Conservation (phyloP, 2,329 filamentous ascomycete species). For the Uncinocarpus reesii region DNA sequence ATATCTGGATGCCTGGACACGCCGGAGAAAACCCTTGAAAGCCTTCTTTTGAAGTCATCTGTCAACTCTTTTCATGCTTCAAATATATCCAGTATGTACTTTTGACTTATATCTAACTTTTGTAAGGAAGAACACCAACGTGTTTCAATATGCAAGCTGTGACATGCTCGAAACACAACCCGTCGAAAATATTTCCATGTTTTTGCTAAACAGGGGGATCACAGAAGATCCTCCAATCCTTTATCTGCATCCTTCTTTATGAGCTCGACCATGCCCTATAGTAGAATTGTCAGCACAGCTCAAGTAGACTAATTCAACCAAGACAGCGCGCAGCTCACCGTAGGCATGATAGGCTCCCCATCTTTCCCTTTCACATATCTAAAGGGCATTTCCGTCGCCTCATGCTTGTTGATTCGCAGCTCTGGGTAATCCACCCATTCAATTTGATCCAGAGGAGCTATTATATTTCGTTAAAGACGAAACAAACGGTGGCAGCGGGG, state of each 20-base stretch:
- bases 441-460: slow-evolving; percentile 68
- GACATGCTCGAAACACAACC: neutral
- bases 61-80: no score
- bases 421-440: slow-evolving; percentile 81
- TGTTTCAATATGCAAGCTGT: neutral
- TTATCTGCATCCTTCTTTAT: slow-evolving; percentile 93
- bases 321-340: slow-evolving; percentile 46
- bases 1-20: neutral
- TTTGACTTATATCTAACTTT: slow-evolving; percentile 3
- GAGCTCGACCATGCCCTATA: slow-evolving; percentile 82
- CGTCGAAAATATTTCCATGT: neutral
- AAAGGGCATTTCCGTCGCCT: slow-evolving; percentile 96
- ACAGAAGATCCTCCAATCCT: slow-evolving; percentile 76
- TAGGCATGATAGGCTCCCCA: slow-evolving; percentile 80
- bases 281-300: slow-evolving; percentile 9
- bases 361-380: slow-evolving; percentile 72
- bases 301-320: neutral
- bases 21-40: neutral
- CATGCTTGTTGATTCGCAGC: slow-evolving; percentile 77
- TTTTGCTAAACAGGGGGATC: slow-evolving; percentile 16
- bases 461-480: neutral
- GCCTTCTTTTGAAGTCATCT: neutral
- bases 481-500: neutral
- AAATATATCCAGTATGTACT: no score
- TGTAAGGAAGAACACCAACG: no score